Conservation (phyloP, 768 basidiomycete genomes). For the Mycena maculata region DNA sequence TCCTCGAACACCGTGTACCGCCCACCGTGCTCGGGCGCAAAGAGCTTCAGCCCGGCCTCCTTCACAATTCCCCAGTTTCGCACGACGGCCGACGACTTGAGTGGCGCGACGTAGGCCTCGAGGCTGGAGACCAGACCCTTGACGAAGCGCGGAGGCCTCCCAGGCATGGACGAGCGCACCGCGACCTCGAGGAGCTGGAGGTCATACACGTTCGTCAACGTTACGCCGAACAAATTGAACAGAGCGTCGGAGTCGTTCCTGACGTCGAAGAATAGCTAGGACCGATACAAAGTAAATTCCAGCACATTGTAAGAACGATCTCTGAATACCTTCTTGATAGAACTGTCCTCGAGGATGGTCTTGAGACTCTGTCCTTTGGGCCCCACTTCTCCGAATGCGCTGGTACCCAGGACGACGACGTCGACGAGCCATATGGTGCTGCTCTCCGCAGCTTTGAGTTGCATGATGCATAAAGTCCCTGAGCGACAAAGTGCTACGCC, state of each 20-base stretch:
- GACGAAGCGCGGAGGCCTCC: constrained; percentile 35
- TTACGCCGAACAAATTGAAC: constrained; percentile 42
- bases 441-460: constrained; percentile 42
- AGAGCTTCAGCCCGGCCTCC: constrained; percentile 45
- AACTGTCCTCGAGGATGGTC: constrained; percentile 35
- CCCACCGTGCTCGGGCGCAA: constrained; percentile 45
- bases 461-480: constrained; percentile 46
- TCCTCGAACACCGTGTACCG: constrained; percentile 41
- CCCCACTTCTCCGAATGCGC: constrained; percentile 44
- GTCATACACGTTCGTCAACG: constrained; percentile 45
- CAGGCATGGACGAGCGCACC: constrained; percentile 36
- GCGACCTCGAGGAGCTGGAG: constrained; percentile 49
- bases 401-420: constrained; percentile 42
- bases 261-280: constrained; percentile 49
- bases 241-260: constrained; percentile 50
- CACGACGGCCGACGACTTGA: constrained; percentile 19
- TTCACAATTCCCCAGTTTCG: constrained; percentile 44
- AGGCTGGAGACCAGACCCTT: constrained; percentile 41
- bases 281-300: background rate
- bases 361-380: constrained; percentile 39
- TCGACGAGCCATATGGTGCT: constrained; percentile 50
- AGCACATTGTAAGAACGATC: background rate
- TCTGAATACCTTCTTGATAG: constrained; percentile 38
- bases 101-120: constrained; percentile 40
- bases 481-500: constrained; percentile 47